Evolutionary conservation across 257 asterid species (phyloP).

Genomic region (Salvia miltiorrhiza): DNA sequence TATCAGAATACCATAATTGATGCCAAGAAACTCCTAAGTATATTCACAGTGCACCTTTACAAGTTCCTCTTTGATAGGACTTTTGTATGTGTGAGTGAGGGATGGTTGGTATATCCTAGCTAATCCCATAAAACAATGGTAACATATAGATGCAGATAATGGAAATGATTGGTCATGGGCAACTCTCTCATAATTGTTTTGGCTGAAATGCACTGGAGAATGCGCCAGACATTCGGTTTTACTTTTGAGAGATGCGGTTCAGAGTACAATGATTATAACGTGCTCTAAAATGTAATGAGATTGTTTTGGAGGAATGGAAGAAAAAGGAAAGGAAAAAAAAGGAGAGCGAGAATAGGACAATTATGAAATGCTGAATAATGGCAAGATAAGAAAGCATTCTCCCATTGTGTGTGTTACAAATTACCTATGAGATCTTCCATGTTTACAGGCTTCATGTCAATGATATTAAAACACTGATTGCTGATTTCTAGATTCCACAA

Average conservation of each 20-base stretch:
- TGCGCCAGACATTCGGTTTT: too few species aligned
- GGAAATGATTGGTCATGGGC: background rate
- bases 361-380: background rate
- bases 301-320: background rate
- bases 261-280: background rate
- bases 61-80: background rate
- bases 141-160: background rate
- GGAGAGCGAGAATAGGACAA: background rate
- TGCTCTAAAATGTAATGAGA: background rate
- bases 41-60: too few species aligned
- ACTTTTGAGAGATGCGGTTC: too few species aligned
- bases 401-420: background rate
- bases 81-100: background rate
- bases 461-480: constrained; percentile 69
- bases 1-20: constrained; percentile 13
- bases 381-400: background rate
- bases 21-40: background rate
- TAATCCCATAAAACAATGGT: constrained; percentile 3
- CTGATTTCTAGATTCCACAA: constrained; percentile 78
- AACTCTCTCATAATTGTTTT: background rate
- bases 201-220: too few species aligned
- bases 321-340: background rate
- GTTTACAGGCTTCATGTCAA: constrained; percentile 67
- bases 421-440: constrained; percentile 84
- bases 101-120: background rate